Conservation (phyloP, 225 moss, liverwort and hornwort genomes). For the Ulota crispa region DNA sequence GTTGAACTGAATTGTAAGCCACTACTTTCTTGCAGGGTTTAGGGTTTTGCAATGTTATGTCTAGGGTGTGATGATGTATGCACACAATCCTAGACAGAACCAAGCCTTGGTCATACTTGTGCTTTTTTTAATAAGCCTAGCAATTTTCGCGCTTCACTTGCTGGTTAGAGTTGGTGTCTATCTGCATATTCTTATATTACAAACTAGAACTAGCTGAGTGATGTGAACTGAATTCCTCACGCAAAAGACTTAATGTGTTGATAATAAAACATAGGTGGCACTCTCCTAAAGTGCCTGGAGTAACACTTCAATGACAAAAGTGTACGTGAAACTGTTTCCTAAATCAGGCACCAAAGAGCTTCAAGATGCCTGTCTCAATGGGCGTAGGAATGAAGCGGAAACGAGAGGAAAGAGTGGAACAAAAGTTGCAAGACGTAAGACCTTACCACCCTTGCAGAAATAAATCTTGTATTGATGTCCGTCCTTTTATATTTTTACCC, state of each 20-base stretch:
- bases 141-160: neutral
- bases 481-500: neutral
- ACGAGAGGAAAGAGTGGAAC: conserved; percentile 62
- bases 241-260: neutral
- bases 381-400: conserved; percentile 84
- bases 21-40: neutral
- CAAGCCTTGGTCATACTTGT: neutral
- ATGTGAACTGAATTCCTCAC: neutral
- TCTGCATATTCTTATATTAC: neutral
- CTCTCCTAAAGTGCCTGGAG: conserved; percentile 8
- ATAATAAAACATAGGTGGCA: neutral
- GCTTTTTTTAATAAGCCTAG: neutral
- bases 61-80: neutral
- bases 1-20: neutral
- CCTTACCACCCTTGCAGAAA: neutral
- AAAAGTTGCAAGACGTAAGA: conserved; percentile 70
- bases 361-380: conserved; percentile 85
- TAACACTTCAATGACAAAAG: neutral
- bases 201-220: neutral
- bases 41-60: neutral
- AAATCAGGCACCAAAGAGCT: conserved; percentile 71
- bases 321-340: neutral
- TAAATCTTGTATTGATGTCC: neutral
- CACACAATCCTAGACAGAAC: neutral
- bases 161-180: neutral